phyloP scores from a whole-genome alignment of 2,329 filamentous ascomycete species.

The Calonectria ilicicola region DNA sequence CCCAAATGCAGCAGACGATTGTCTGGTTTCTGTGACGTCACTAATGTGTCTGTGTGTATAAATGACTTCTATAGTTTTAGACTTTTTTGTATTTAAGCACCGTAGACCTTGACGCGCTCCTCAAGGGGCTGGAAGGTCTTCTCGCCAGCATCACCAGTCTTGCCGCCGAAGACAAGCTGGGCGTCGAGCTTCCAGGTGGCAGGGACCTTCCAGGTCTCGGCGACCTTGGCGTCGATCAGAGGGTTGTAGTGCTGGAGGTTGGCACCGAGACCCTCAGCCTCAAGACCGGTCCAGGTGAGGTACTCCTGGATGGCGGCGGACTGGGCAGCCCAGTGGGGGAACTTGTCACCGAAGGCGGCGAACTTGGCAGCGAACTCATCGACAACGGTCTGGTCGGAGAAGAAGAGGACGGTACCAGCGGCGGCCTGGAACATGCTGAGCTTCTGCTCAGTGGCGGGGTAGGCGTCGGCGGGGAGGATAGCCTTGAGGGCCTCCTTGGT shows the following conservation, averaged over 20 bases:
- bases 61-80: constrained; percentile 7
- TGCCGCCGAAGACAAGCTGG: constrained; percentile 86
- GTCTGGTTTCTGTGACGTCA: constrained; percentile 9
- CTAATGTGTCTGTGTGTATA: not conserved
- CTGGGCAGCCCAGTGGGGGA: constrained; percentile 82
- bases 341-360: constrained; percentile 81
- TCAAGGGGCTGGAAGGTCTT: constrained; percentile 76
- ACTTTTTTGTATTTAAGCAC: constrained; percentile 52
- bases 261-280: constrained; percentile 85
- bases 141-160: constrained; percentile 65
- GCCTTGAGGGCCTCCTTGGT: constrained; percentile 60
- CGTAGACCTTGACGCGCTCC: constrained; percentile 75
- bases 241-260: constrained; percentile 97
- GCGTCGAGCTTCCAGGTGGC: constrained; percentile 80
- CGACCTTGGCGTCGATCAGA: constrained; percentile 80
- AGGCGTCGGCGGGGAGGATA: constrained; percentile 75
- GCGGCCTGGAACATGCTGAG: constrained; percentile 72
- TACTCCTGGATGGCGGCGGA: constrained; percentile 84
- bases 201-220: constrained; percentile 77
- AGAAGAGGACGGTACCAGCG: constrained; percentile 90
- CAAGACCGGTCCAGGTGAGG: constrained; percentile 83
- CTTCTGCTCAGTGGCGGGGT: constrained; percentile 61
- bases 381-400: constrained; percentile 79
- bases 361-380: constrained; percentile 76
- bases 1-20: constrained; percentile 25